Evolutionary conservation across 1,284 basidiomycete genomes (phyloP).

Genomic region (Cutaneotrichosporon cyanovorans): DNA sequence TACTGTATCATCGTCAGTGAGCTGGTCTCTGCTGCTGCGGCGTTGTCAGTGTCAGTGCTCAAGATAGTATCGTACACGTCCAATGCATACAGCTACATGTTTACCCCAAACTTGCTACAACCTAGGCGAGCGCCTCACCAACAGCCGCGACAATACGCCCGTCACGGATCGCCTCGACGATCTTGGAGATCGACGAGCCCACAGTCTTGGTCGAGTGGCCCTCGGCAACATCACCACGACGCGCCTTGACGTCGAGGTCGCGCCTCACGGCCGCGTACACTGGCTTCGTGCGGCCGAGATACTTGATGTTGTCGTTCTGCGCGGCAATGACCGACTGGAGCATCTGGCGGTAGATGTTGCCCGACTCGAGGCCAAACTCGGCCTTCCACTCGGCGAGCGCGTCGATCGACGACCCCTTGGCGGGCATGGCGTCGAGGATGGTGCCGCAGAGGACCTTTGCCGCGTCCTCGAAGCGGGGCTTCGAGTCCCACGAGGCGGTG

Average conservation of each 20-base stretch:
- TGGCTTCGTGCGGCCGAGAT: conserved; percentile 10
- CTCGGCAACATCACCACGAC: conserved; percentile 15
- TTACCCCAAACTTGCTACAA: not conserved
- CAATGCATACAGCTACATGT: not conserved
- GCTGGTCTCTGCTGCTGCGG: no score
- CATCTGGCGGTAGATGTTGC: conserved; percentile 10
- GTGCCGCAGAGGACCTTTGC: conserved; percentile 11
- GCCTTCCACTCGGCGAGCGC: conserved; percentile 8
- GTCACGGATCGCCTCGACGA: conserved; percentile 18
- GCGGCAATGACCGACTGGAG: conserved; percentile 2
- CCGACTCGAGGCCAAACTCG: conserved; percentile 8
- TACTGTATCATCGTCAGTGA: no score
- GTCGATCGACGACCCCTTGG: conserved; percentile 1
- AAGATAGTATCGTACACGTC: no score
- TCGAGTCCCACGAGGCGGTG: conserved; percentile 13
- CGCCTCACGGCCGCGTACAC: conserved; percentile 11
- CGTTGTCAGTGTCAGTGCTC: no score
- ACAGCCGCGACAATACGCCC: conserved; percentile 11
- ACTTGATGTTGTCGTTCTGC: conserved; percentile 1
- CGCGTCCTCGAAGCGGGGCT: conserved; percentile 14
- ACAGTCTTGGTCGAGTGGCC: conserved; percentile 7
- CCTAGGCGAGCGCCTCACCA: conserved; percentile 4
- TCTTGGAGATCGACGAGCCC: conserved; percentile 8
- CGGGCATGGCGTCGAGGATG: conserved; percentile 11
- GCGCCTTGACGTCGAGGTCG: conserved; percentile 12